phyloP scores from a whole-genome alignment of 805 yeast genomes.

The Zygosaccharomyces bailii region DNA sequence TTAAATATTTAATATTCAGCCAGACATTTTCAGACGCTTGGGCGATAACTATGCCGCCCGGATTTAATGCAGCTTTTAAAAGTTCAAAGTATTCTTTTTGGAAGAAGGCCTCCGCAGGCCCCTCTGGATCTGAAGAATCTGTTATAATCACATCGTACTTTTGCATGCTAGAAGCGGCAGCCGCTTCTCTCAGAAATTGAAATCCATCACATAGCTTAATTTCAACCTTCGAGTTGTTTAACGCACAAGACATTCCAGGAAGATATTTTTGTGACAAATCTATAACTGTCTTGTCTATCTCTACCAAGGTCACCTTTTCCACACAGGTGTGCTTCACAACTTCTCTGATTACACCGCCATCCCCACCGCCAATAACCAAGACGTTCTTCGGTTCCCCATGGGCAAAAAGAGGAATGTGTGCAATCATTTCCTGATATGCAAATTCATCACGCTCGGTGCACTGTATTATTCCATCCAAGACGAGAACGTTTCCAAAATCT shows the following conservation, averaged over 20 bases:
- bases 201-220: constrained; percentile 81
- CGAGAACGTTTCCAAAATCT: constrained; percentile 81
- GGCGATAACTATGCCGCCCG: constrained; percentile 69
- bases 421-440: constrained; percentile 88
- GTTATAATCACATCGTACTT: constrained; percentile 82
- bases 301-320: constrained; percentile 72
- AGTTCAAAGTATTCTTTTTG: constrained; percentile 72
- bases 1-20: constrained; percentile 58
- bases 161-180: constrained; percentile 33
- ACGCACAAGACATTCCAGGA: constrained; percentile 69
- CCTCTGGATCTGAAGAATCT: constrained; percentile 93
- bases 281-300: constrained; percentile 82
- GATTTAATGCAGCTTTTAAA: constrained; percentile 57
- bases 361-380: constrained; percentile 92
- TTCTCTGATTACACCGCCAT: constrained; percentile 91
- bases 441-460: constrained; percentile 91
- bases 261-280: constrained; percentile 65
- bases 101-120: constrained; percentile 89
- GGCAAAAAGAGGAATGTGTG: constrained; percentile 76
- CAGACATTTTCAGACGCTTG: constrained; percentile 76
- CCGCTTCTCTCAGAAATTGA: constrained; percentile 53
- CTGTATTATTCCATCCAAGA: constrained; percentile 85
- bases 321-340: constrained; percentile 69
- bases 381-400: constrained; percentile 74
- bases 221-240: constrained; percentile 60